These are phyloP conservation scores for Coemansia sp. DNA, from an alignment of 192 early-diverging fungal genomes.

Conservation along the genomic window DNA sequence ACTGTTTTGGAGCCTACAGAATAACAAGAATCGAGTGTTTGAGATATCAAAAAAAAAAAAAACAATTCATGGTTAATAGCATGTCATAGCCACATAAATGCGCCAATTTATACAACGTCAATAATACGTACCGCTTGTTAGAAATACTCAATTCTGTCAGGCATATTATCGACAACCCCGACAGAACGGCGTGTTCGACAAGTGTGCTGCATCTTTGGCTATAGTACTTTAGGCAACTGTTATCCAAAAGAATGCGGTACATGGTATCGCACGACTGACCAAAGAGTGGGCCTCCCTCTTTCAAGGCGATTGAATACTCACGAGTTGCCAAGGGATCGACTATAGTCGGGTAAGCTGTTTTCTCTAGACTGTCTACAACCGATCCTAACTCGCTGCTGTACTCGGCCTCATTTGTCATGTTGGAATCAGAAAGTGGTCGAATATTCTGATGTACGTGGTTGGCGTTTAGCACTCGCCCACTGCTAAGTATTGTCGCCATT, in stretches of 20 bases:
- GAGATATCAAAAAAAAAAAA: background rate
- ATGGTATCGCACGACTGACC: conserved; percentile 33
- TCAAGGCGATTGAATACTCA: conserved; percentile 23
- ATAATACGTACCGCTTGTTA: conserved; percentile 35
- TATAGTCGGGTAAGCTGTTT: conserved; percentile 32
- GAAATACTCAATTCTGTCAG: conserved; percentile 37
- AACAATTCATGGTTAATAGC: background rate
- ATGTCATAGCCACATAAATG: background rate
- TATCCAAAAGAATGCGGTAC: conserved; percentile 20
- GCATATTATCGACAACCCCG: conserved; percentile 33
- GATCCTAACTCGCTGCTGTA: background rate
- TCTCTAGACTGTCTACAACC: background rate
- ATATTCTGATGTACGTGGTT: conserved; percentile 10
- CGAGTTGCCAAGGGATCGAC: conserved; percentile 2
- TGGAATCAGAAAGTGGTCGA: conserved; percentile 23
- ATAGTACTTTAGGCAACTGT: background rate
- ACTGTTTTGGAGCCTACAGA: conserved; percentile 33
- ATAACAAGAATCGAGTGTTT: background rate
- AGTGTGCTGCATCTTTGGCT: conserved; percentile 12
- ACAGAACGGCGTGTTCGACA: conserved; percentile 26
- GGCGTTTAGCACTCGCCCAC: conserved; percentile 15
- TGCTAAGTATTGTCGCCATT: conserved; percentile 30
- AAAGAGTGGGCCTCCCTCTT: conserved; percentile 37
- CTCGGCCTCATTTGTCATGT: conserved; percentile 5
- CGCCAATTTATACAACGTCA: background rate